Conservation (phyloP, 169 alveolate genomes). For the Babesia ovis region DNA sequence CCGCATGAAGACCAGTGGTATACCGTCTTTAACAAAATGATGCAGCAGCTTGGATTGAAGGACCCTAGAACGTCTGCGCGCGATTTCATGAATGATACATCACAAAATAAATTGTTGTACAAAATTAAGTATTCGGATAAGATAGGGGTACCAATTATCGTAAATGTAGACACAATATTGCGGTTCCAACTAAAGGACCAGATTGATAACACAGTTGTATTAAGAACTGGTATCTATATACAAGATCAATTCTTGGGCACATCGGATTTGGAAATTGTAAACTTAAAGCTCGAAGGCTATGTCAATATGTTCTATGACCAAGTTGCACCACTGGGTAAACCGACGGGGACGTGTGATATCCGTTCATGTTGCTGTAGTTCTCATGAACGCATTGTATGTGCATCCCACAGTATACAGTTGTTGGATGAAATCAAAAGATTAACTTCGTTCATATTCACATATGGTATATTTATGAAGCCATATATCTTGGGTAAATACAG, state of each 20-base stretch:
- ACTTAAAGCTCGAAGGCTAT: background rate
- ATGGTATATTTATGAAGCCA: background rate
- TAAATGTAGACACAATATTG: slow-evolving; percentile 5
- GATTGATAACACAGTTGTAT: background rate
- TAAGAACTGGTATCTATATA: slow-evolving; percentile 4
- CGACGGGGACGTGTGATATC: background rate
- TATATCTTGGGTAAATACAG: slow-evolving; percentile 1
- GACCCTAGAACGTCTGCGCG: too few relatives aligned
- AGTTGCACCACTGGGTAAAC: background rate
- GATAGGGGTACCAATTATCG: slow-evolving; percentile 2
- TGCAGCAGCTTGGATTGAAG: too few relatives aligned
- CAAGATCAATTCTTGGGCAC: background rate
- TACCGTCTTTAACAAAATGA: background rate
- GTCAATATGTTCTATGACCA: slow-evolving; percentile 8
- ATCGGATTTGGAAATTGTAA: slow-evolving; percentile 10
- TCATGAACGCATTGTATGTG: slow-evolving; percentile 5
- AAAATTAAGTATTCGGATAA: background rate
- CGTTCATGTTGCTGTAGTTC: slow-evolving; percentile 32
- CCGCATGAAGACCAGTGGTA: slow-evolving; percentile 3
- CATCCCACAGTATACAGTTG: slow-evolving; percentile 25
- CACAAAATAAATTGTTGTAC: too few relatives aligned
- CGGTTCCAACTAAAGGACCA: slow-evolving; percentile 3
- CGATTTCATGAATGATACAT: too few relatives aligned
- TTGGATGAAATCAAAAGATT: slow-evolving; percentile 13
- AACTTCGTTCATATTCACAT: background rate